phyloP scores from a whole-genome alignment of 495 filamentous ascomycete species.

The Glonium stellatum region DNA sequence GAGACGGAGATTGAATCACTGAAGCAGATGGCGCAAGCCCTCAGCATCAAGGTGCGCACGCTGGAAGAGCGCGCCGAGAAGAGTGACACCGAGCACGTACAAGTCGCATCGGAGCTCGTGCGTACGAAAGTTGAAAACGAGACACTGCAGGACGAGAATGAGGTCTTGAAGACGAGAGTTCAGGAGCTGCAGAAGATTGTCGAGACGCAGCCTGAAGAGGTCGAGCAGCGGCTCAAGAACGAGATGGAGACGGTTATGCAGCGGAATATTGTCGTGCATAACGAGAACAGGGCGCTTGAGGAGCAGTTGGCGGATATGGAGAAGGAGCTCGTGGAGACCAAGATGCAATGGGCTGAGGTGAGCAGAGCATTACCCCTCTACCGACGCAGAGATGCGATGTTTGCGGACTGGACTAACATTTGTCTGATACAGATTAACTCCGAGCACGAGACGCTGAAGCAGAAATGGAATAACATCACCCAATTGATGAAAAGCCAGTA shows the following conservation, averaged over 20 bases:
- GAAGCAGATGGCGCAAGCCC: slow-evolving; percentile 53
- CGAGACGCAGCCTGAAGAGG: slow-evolving; percentile 80
- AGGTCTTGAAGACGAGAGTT: slow-evolving; percentile 75
- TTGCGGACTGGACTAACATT: background rate
- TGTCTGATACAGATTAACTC: slow-evolving; percentile 31
- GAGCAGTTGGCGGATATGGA: slow-evolving; percentile 93
- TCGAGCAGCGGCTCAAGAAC: slow-evolving; percentile 70
- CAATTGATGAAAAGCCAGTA: slow-evolving; percentile 28
- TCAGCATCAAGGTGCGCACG: slow-evolving; percentile 64
- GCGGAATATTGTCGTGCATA: slow-evolving; percentile 87
- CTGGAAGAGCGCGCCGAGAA: slow-evolving; percentile 85
- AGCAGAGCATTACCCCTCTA: slow-evolving; percentile 31
- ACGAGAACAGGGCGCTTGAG: slow-evolving; percentile 81
- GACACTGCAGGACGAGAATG: slow-evolving; percentile 77
- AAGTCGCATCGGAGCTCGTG: slow-evolving; percentile 83
- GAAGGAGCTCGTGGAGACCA: slow-evolving; percentile 83
- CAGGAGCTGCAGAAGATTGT: slow-evolving; percentile 75
- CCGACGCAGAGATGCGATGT: background rate
- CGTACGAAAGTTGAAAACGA: slow-evolving; percentile 90
- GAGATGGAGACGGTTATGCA: slow-evolving; percentile 93
- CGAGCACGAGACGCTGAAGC: slow-evolving; percentile 35
- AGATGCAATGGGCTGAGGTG: slow-evolving; percentile 95
- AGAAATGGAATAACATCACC: slow-evolving; percentile 34
- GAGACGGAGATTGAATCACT: slow-evolving; percentile 77
- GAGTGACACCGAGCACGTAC: slow-evolving; percentile 87